Conservation (phyloP, 495 filamentous ascomycete species). For the Recurvomyces mirabilis region DNA sequence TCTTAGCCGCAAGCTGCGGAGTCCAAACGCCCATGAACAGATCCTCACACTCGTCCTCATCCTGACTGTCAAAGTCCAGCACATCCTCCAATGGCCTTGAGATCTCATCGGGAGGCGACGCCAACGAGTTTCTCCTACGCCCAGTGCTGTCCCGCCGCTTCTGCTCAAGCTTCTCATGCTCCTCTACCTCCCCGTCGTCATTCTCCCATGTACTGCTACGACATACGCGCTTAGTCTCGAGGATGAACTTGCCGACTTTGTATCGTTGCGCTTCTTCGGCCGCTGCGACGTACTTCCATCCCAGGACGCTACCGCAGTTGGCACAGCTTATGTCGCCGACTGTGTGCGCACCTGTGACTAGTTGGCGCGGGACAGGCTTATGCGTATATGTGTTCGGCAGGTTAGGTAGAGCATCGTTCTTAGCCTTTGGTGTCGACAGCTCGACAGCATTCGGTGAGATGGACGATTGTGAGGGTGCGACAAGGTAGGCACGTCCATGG, state of each 20-base stretch:
- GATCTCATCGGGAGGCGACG: constrained; percentile 11
- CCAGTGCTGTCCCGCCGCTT: constrained; percentile 2
- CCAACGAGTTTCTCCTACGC: constrained; percentile 3
- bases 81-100: constrained; percentile 21
- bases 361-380: constrained; percentile 53
- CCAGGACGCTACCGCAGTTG: constrained; percentile 57
- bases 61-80: constrained; percentile 75
- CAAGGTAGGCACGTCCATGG: constrained; percentile 86
- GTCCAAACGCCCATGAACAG: constrained; percentile 84
- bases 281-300: constrained; percentile 90
- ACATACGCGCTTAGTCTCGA: constrained; percentile 70
- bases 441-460: constrained; percentile 13
- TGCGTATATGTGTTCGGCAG: constrained; percentile 50
- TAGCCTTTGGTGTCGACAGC: constrained; percentile 2
- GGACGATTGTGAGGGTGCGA: constrained; percentile 40
- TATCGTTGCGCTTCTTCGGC: constrained; percentile 73
- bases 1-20: constrained; percentile 49
- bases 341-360: constrained; percentile 58
- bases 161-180: constrained; percentile 4
- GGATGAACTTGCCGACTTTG: constrained; percentile 93
- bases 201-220: constrained; percentile 57
- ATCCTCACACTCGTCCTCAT: constrained; percentile 93
- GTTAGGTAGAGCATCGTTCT: constrained; percentile 23
- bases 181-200: constrained; percentile 18
- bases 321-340: constrained; percentile 40